phyloP scores from a whole-genome alignment of 208 protist species.

The Acanthamoeba lenticulata region DNA sequence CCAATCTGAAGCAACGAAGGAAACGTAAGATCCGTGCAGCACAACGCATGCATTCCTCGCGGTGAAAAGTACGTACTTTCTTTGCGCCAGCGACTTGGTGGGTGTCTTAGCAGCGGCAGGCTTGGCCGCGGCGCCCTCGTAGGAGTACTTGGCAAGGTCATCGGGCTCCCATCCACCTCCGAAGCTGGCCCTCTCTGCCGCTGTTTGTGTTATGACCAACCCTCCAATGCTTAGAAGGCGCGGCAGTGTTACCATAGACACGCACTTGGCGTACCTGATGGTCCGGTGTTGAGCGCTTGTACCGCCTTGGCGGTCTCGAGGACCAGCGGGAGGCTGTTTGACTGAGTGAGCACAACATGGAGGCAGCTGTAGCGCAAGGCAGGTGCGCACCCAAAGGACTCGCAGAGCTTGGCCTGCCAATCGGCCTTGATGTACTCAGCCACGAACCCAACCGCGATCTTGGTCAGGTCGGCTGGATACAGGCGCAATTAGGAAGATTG shows the following conservation, averaged over 20 bases:
- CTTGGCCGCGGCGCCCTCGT: not conserved
- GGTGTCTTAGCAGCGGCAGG: not conserved
- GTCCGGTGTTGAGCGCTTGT: not conserved
- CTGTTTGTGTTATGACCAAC: not conserved
- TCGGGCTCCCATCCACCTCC: not conserved
- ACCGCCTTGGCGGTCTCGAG: too few relatives aligned
- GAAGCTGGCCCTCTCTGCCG: not conserved
- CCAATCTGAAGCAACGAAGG: not conserved
- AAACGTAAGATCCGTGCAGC: not conserved
- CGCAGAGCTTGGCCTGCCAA: conserved; percentile 16
- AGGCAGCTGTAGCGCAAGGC: not conserved
- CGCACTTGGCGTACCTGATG: not conserved
- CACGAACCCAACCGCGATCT: not conserved
- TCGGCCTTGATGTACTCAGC: not conserved
- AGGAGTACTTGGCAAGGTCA: not conserved
- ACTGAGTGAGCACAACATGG: too few relatives aligned
- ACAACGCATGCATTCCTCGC: not conserved
- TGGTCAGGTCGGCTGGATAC: not conserved
- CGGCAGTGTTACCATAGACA: too few relatives aligned
- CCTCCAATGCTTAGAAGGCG: too few relatives aligned
- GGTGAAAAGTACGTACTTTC: not conserved
- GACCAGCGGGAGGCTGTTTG: too few relatives aligned
- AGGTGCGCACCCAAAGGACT: not conserved
- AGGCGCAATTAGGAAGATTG: not conserved
- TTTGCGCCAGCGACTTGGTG: not conserved